Evolutionary conservation across 352 stramenopile genomes (phyloP).

Genomic region (Pythium apleroticum): DNA sequence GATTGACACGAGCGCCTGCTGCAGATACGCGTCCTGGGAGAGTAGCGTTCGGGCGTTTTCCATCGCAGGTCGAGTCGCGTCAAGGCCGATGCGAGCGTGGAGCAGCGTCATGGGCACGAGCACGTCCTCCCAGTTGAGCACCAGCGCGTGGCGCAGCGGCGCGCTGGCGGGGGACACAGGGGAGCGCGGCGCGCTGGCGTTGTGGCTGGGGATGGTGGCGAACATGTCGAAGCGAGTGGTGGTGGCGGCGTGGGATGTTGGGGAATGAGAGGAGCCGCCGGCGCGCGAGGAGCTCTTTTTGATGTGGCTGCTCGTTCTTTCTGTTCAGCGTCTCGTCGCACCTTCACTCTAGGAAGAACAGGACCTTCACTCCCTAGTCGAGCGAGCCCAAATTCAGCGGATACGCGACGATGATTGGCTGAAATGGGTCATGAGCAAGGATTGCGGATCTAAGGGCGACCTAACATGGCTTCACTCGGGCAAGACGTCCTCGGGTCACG

Average conservation of each 20-base stretch:
- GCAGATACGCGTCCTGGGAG: conserved; percentile 43
- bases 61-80: conserved; percentile 34
- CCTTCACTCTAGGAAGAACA: conserved; percentile 17
- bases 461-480: neutral
- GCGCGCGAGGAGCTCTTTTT: neutral
- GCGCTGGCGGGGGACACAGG: neutral
- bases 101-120: conserved; percentile 49
- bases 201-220: conserved; percentile 21
- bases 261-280: conserved; percentile 1
- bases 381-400: conserved; percentile 1
- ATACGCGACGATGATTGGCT: conserved; percentile 16
- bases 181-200: conserved; percentile 2
- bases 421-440: neutral
- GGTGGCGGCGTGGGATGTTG: conserved; percentile 3
- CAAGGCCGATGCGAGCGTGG: conserved; percentile 39
- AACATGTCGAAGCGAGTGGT: conserved; percentile 19
- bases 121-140: conserved; percentile 64
- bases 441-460: no score
- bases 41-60: conserved; percentile 32
- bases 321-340: conserved; percentile 6
- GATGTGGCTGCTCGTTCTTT: neutral
- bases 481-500: no score
- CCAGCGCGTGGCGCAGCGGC: conserved; percentile 31
- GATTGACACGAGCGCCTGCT: conserved; percentile 48
- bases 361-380: conserved; percentile 20